Conservation (phyloP, 768 basidiomycete species). For the Amanita exitialis region DNA sequence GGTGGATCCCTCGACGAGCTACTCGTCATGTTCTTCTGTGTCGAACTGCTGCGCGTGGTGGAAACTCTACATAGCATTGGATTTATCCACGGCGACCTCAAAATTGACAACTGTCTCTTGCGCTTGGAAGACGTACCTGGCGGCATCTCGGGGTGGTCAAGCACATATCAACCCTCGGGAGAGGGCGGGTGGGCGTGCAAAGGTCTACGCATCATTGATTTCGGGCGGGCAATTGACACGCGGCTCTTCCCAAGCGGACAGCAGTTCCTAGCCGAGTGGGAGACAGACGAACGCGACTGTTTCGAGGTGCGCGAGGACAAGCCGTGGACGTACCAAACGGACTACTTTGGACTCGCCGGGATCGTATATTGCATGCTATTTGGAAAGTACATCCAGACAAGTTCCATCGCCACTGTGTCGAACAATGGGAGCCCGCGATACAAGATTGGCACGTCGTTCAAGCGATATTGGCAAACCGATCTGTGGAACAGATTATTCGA, state of each 20-base stretch:
- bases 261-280: slow-evolving; percentile 81
- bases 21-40: slow-evolving; percentile 88
- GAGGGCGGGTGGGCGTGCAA: slow-evolving; percentile 79
- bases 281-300: slow-evolving; percentile 85
- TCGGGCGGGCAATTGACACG: slow-evolving; percentile 91
- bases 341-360: slow-evolving; percentile 93
- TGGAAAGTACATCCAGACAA: slow-evolving; percentile 87
- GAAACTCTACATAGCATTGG: slow-evolving; percentile 75
- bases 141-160: slow-evolving; percentile 58
- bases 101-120: slow-evolving; percentile 98
- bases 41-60: slow-evolving; percentile 77
- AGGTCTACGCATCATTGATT: slow-evolving; percentile 92
- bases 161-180: slow-evolving; percentile 69
- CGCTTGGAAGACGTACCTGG: slow-evolving; percentile 79
- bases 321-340: slow-evolving; percentile 92
- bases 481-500: slow-evolving; percentile 84
- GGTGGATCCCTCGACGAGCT: slow-evolving; percentile 85
- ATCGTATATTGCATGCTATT: slow-evolving; percentile 95
- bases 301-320: slow-evolving; percentile 75
- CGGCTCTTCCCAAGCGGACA: slow-evolving; percentile 72
- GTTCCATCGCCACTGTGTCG: slow-evolving; percentile 29
- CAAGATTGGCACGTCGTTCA: slow-evolving; percentile 70
- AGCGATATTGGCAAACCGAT: slow-evolving; percentile 91
- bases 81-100: slow-evolving; percentile 96
- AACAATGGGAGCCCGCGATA: slow-evolving; percentile 30